These are phyloP conservation scores for Suillus variegatus DNA, from an alignment of 768 basidiomycete species.

Conservation along the genomic window DNA sequence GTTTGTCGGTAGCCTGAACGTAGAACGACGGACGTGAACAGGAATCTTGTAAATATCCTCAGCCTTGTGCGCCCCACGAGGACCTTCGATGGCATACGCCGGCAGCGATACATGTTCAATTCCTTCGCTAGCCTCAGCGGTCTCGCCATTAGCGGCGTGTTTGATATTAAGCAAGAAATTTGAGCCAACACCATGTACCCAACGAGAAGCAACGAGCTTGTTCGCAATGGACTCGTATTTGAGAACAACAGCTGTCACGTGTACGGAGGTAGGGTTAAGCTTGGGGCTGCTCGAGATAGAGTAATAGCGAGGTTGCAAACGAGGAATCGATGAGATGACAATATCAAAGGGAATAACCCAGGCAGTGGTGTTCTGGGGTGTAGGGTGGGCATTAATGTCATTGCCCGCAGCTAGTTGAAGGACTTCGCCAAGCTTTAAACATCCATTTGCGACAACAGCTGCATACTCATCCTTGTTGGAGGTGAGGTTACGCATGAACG, in stretches of 20 bases:
- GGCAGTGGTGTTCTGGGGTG: conserved; percentile 70
- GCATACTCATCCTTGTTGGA: conserved; percentile 88
- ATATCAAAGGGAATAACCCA: conserved; percentile 98
- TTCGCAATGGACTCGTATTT: conserved; percentile 77
- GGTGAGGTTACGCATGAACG: conserved; percentile 72
- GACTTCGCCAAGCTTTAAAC: conserved; percentile 91
- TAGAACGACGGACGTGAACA: conserved; percentile 92
- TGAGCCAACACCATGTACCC: conserved; percentile 88
- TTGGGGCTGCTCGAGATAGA: conserved; percentile 99
- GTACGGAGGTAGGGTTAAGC: conserved; percentile 83
- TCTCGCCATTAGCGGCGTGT: conserved; percentile 64
- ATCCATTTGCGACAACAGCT: conserved; percentile 71
- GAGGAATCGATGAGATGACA: conserved; percentile 89
- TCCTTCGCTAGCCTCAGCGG: conserved; percentile 40
- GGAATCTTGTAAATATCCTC: conserved; percentile 81
- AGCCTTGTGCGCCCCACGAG: conserved; percentile 78
- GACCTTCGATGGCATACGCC: conserved; percentile 85
- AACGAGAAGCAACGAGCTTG: conserved; percentile 54
- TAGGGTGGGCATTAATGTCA: conserved; percentile 57
- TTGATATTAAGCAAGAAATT: conserved; percentile 96
- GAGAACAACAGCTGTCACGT: conserved; percentile 94
- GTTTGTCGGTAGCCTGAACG: conserved; percentile 95
- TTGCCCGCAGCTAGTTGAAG: conserved; percentile 90
- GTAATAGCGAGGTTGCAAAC: conserved; percentile 96
- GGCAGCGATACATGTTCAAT: conserved; percentile 52